Evolutionary conservation across 1,284 basidiomycete species (phyloP), one percentile per base, ranked within the genome.

Genomic region (Naganishia liquefaciens): DNA sequence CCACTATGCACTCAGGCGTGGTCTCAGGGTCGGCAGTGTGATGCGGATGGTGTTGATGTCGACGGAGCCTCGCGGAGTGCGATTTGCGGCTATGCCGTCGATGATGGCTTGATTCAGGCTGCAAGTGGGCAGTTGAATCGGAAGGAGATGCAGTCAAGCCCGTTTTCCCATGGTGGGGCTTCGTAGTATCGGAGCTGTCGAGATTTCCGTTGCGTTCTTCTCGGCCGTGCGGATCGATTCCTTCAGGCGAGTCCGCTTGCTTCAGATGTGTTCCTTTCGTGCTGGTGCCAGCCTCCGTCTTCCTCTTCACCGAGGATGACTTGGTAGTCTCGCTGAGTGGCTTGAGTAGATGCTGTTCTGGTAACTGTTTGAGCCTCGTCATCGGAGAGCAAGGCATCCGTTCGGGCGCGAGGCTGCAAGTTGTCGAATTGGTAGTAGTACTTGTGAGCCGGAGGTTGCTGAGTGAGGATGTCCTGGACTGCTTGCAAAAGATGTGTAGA

Each of bases 1-100:
- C 76, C 43, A 76, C 75, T 43, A 77, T 70, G 0, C 71, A 65
- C 28, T 77, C 75, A 5, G 77, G 71, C 21, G 55, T 49, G 3
- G 44, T 25, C 17, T 60, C 55, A 5, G 46, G 55, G 27, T 60
- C 55, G 19, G 55, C 46, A 3, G 37, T 23, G n/a, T 60, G 44
- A 27, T 49, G 55, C n/a, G 55, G 55, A 40, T 60, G 55, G 28
- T 60, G 55, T 23, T 50, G 46, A 50, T 60, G 55, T 49, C 44
- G 46, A 28, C 37, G 43, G 39, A 13, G 27, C 25, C 39, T 37
- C 25, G 28, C 19, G 13, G n/a, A 21, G 17, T 30, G 42, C 7
- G 15, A 19, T 21, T 46, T 46, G 42, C 9, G 28, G 44, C 5
- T 21, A 17, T 44, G 43, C 43, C 44, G 28, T 27, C 23, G 42